Evolutionary conservation across 495 filamentous ascomycete genomes (phyloP).

Genomic region (Neurospora tetraspora): DNA sequence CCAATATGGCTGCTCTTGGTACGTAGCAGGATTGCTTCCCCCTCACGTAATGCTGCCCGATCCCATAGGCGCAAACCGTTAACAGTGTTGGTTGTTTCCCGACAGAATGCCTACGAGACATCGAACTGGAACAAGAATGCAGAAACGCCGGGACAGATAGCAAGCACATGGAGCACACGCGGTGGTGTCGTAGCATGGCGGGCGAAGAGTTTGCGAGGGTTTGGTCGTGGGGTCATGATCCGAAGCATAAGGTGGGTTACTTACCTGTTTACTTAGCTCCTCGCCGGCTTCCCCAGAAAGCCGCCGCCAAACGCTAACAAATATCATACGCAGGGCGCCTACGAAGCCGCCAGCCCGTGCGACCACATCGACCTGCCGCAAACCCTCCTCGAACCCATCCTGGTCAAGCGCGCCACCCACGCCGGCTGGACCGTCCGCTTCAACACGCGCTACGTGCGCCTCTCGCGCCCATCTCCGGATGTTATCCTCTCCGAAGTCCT

Average conservation of each 20-base stretch:
- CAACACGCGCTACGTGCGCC: conserved; percentile 28
- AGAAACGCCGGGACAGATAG: conserved; percentile 23
- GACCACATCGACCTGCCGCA: conserved; percentile 40
- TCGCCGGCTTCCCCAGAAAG: too few species aligned
- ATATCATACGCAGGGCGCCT: conserved; percentile 34
- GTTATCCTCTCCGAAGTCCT: conserved; percentile 27
- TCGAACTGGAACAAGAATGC: conserved; percentile 36
- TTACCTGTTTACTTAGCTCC: not conserved
- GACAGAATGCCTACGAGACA: conserved; percentile 41
- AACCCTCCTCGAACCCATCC: conserved; percentile 41
- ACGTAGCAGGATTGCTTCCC: not conserved
- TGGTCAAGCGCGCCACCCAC: conserved; percentile 33
- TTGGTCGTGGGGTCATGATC: conserved; percentile 45
- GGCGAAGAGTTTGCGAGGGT: conserved; percentile 45
- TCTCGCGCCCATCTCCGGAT: conserved; percentile 17
- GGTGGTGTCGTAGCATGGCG: conserved; percentile 46
- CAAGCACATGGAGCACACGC: conserved; percentile 37
- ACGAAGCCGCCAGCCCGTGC: conserved; percentile 40
- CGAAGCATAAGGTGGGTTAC: conserved; percentile 26
- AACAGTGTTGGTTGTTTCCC: not conserved
- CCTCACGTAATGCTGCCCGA: not conserved
- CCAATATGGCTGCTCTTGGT: conserved; percentile 32
- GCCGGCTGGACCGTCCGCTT: conserved; percentile 36
- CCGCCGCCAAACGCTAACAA: conserved; percentile 1
- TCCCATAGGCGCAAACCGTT: not conserved